Evolutionary conservation across 2,329 filamentous ascomycete species (phyloP).

Genomic region (Fusarium continuum): DNA sequence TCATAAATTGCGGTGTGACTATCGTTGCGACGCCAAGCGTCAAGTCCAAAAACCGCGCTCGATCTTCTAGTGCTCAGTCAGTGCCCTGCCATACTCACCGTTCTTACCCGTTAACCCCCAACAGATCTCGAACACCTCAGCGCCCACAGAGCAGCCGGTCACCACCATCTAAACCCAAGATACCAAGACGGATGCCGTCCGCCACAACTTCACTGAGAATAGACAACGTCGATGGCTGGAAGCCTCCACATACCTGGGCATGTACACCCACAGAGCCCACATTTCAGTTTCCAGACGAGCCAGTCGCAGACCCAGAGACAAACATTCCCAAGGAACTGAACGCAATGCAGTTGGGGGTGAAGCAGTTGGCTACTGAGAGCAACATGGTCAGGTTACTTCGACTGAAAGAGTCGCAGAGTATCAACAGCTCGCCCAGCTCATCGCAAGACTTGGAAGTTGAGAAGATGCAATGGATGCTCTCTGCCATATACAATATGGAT

Average conservation of each 20-base stretch:
- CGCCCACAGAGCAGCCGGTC: conserved; percentile 20
- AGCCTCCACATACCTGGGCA: conserved; percentile 17
- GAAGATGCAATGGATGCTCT: conserved; percentile 69
- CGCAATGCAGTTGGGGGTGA: conserved; percentile 13
- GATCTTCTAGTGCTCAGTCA: conserved; percentile 13
- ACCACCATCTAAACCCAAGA: background rate
- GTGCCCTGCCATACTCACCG: accelerated
- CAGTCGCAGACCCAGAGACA: background rate
- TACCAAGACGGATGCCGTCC: conserved; percentile 17
- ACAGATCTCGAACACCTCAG: conserved; percentile 5
- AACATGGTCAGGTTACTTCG: conserved; percentile 17
- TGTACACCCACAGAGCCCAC: conserved; percentile 21
- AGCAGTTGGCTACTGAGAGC: conserved; percentile 2
- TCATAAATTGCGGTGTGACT: conserved; percentile 29
- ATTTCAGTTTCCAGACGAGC: background rate
- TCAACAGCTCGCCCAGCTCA: background rate
- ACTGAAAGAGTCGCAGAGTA: background rate
- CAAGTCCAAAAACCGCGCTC: conserved; percentile 2
- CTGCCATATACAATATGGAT: conserved; percentile 60
- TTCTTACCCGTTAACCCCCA: background rate
- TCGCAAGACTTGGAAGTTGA: conserved; percentile 55
- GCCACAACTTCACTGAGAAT: conserved; percentile 2
- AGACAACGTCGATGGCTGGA: conserved; percentile 18
- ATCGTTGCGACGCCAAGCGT: conserved; percentile 12
- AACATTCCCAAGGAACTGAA: conserved; percentile 5